phyloP scores from a whole-genome alignment of 1,284 basidiomycete species.

The Clitocybe nebularis region DNA sequence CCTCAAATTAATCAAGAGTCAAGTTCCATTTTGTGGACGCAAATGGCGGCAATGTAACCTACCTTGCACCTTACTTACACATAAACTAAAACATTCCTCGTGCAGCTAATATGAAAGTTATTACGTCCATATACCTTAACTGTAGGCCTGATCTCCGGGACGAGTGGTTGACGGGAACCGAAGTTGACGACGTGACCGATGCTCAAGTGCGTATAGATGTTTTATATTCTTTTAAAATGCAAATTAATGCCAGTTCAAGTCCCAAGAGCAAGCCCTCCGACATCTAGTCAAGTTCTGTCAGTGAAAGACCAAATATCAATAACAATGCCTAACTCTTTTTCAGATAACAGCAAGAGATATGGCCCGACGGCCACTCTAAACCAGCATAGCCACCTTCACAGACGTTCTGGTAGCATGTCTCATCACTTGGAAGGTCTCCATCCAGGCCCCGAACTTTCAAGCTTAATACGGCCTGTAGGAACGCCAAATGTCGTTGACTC shows the following conservation, averaged over 20 bases:
- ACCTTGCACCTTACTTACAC: constrained; percentile 2
- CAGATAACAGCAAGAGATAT: constrained; percentile 80
- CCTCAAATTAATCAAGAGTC: constrained; percentile 98
- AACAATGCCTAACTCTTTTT: constrained; percentile 9
- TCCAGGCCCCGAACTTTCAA: constrained; percentile 68
- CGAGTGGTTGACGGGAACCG: constrained; percentile 94
- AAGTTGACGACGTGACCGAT: constrained; percentile 88
- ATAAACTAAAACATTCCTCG: constrained; percentile 9
- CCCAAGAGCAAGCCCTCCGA: constrained; percentile 95
- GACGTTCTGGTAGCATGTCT: constrained; percentile 75
- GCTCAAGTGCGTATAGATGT: constrained; percentile 51
- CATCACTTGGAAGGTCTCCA: constrained; percentile 75
- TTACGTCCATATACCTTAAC: constrained; percentile 97
- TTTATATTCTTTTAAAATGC: constrained; percentile 2
- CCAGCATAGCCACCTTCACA: constrained; percentile 56
- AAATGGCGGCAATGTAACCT: constrained; percentile 94
- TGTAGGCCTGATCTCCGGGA: constrained; percentile 95
- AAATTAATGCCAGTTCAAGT: constrained; percentile 40
- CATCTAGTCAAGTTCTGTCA: constrained; percentile 93
- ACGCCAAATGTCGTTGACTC: constrained; percentile 75
- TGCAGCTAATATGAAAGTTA: constrained; percentile 98
- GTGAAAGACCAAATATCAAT: constrained; percentile 22
- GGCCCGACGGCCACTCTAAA: constrained; percentile 53
- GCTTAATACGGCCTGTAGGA: constrained; percentile 68
- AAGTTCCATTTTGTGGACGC: constrained; percentile 96